A percentile compares a stretch with the other conserved stretches of the same genome.
phyloP scores from a whole-genome alignment of 768 basidiomycete species.

The Paxillus ammoniavirescens region DNA sequence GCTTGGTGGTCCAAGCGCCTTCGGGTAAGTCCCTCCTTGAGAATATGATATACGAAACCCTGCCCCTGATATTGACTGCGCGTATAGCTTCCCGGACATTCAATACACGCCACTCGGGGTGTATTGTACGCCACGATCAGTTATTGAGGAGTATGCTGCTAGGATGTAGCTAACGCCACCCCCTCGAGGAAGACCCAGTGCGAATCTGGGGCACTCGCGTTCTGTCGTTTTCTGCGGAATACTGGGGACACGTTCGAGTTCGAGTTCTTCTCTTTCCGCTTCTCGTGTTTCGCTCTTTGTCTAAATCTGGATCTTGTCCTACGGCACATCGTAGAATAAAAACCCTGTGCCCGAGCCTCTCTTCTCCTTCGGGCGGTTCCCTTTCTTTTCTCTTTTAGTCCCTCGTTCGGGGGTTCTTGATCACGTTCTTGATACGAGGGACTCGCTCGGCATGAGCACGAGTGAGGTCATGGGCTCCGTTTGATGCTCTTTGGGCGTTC shows the following conservation, averaged over 20 bases:
- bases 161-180: slow-evolving; percentile 2
- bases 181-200: not conserved
- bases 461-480: not conserved
- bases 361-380: not conserved
- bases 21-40: slow-evolving; percentile 39
- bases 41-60: not conserved
- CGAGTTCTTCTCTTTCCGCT: not conserved
- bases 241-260: too few species aligned
- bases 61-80: slow-evolving; percentile 6
- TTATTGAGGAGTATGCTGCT: slow-evolving; percentile 42
- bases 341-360: slow-evolving; percentile 5
- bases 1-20: slow-evolving; percentile 52
- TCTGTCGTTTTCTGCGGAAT: not conserved
- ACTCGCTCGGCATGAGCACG: not conserved
- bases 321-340: not conserved
- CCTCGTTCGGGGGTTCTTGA: too few species aligned
- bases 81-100: slow-evolving; percentile 29
- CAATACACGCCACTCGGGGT: slow-evolving; percentile 38
- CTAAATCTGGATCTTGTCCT: too few species aligned
- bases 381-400: not conserved
- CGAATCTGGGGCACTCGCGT: slow-evolving; percentile 6
- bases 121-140: slow-evolving; percentile 43
- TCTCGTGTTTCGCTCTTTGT: not conserved
- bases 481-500: not conserved
- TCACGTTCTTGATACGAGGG: not conserved